A percentile compares a stretch with the other conserved stretches of the same genome.
Evolutionary conservation across 768 basidiomycete genomes (phyloP).

Genomic region (Baorangia bicolor): DNA sequence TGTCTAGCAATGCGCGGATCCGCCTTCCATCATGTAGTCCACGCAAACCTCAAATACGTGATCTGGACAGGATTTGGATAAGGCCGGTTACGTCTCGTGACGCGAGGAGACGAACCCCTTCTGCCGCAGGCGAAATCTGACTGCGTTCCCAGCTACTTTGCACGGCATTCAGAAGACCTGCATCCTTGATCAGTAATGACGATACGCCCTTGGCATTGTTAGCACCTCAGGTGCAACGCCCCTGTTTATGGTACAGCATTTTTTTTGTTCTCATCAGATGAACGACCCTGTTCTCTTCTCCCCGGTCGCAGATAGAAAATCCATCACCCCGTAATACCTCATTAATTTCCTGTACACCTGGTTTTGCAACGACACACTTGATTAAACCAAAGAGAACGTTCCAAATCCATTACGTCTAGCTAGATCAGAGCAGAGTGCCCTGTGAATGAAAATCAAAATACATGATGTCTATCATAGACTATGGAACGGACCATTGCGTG

Average conservation of each 20-base stretch:
- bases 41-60: slow-evolving; percentile 15
- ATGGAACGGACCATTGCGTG: slow-evolving; percentile 16
- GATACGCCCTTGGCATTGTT: neutral
- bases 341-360: slow-evolving; percentile 7
- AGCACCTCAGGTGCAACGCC: neutral
- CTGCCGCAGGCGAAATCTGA: slow-evolving; percentile 34
- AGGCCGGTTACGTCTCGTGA: slow-evolving; percentile 26
- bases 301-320: neutral
- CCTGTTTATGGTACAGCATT: slow-evolving; percentile 5
- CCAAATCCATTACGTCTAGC: neutral
- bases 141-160: slow-evolving; percentile 3
- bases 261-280: slow-evolving; percentile 13
- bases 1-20: slow-evolving; percentile 9
- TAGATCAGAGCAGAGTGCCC: neutral
- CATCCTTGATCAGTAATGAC: slow-evolving; percentile 14
- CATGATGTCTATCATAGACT: slow-evolving; percentile 21
- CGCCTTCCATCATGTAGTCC: slow-evolving; percentile 21
- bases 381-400: neutral
- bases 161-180: slow-evolving; percentile 3
- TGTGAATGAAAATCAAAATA: slow-evolving; percentile 14
- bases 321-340: slow-evolving; percentile 3
- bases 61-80: slow-evolving; percentile 24
- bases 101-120: slow-evolving; percentile 31
- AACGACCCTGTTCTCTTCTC: slow-evolving; percentile 13
- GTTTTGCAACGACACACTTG: slow-evolving; percentile 9